These are phyloP conservation scores for Wickerhamomyces mucosus DNA, from an alignment of 805 yeast species.

Conservation along the genomic window DNA sequence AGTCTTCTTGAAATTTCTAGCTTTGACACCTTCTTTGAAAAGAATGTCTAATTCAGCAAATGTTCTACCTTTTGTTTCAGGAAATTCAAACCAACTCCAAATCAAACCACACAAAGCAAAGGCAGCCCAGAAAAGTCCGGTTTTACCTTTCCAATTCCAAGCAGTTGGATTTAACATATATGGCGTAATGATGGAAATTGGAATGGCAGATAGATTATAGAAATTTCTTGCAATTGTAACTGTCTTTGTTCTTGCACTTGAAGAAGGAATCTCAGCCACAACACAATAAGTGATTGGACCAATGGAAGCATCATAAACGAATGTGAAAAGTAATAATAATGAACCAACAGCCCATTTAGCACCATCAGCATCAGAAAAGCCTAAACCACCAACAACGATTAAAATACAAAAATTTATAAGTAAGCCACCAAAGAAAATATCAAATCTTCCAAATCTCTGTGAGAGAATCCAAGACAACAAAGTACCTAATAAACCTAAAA, in stretches of 20 bases:
- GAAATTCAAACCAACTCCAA: constrained; percentile 42
- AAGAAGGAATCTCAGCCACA: constrained; percentile 31
- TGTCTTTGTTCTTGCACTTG: constrained; percentile 30
- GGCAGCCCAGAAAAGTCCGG: constrained; percentile 37
- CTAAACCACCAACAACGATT: constrained; percentile 20
- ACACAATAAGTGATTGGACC: constrained; percentile 33
- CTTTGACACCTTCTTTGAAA: constrained; percentile 26
- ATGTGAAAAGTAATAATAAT: constrained; percentile 20
- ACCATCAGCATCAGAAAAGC: constrained; percentile 6
- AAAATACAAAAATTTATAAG: constrained; percentile 9
- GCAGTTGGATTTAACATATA: constrained; percentile 36
- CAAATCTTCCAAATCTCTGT: constrained; percentile 23
- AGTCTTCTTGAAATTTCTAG: constrained; percentile 22
- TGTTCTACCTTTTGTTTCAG: constrained; percentile 47
- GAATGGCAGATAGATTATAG: constrained; percentile 25
- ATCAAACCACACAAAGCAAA: constrained; percentile 21
- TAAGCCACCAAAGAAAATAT: constrained; percentile 20
- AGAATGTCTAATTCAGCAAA: constrained; percentile 47
- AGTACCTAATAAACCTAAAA: constrained; percentile 24
- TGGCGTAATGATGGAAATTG: constrained; percentile 31
- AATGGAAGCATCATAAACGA: constrained; percentile 27
- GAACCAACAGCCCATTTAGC: constrained; percentile 23
- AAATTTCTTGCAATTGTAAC: constrained; percentile 24
- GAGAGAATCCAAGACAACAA: constrained; percentile 24
- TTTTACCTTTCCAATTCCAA: constrained; percentile 35